Conservation (phyloP, 1,284 basidiomycete species). For the Moniliella sp. region DNA sequence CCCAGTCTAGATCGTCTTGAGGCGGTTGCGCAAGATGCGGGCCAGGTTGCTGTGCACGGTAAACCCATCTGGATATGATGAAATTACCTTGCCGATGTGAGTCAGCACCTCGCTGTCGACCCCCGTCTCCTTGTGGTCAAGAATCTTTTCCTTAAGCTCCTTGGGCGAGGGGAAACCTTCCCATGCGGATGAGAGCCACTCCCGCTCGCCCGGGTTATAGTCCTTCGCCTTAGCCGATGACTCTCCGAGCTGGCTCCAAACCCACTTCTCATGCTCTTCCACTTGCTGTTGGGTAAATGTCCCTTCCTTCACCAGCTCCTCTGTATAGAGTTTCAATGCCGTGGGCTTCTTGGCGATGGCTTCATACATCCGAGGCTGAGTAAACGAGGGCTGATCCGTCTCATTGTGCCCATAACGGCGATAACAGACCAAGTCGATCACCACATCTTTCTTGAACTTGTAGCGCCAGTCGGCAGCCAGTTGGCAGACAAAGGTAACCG, state of each 20-base stretch:
- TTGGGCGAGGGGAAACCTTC: slow-evolving; percentile 93
- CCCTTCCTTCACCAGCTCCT: slow-evolving; percentile 69
- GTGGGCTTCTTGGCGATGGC: slow-evolving; percentile 71
- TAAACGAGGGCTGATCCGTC: slow-evolving; percentile 45
- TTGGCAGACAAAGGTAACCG: slow-evolving; percentile 46
- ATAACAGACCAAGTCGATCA: slow-evolving; percentile 68
- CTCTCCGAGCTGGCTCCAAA: slow-evolving; percentile 93
- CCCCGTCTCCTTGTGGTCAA: slow-evolving; percentile 73
- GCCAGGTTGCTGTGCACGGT: slow-evolving; percentile 75
- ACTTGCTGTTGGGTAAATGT: slow-evolving; percentile 90
- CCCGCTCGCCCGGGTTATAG: slow-evolving; percentile 53
- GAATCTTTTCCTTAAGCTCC: slow-evolving; percentile 71
- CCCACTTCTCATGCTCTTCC: slow-evolving; percentile 96
- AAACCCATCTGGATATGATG: slow-evolving; percentile 62
- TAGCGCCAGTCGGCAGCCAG: slow-evolving; percentile 61
- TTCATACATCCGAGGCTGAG: slow-evolving; percentile 47
- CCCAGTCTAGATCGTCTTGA: slow-evolving; percentile 50
- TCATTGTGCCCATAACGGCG: slow-evolving; percentile 62
- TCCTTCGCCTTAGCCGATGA: slow-evolving; percentile 72
- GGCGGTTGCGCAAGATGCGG: slow-evolving; percentile 63
- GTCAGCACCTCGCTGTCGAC: slow-evolving; percentile 55
- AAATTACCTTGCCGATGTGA: slow-evolving; percentile 65
- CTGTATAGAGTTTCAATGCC: slow-evolving; percentile 71
- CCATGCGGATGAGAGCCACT: slow-evolving; percentile 95
- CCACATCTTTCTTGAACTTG: slow-evolving; percentile 31